Conservation (phyloP, 495 filamentous ascomycete species). For the Neurospora sp. region DNA sequence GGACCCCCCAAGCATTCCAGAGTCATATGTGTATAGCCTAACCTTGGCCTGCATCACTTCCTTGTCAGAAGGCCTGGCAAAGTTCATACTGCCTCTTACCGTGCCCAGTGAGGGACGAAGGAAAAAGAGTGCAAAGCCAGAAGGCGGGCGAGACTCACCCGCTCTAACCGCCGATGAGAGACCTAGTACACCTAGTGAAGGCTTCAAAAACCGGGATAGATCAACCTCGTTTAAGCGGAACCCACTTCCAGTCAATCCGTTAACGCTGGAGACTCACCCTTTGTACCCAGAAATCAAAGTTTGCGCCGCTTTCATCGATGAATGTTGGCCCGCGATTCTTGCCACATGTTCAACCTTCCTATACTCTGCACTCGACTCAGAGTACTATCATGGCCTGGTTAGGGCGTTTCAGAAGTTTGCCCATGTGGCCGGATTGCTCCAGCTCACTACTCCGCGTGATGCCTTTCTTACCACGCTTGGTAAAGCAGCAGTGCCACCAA, state of each 20-base stretch:
- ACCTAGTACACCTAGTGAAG: conserved; percentile 3
- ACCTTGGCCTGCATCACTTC: conserved; percentile 79
- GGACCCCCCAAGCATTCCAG: conserved; percentile 71
- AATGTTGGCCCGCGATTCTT: conserved; percentile 92
- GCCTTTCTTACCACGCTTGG: conserved; percentile 89
- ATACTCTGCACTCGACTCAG: conserved; percentile 83
- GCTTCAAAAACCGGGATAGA: conserved; percentile 23
- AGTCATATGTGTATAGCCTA: conserved; percentile 88
- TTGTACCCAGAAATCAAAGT: conserved; percentile 59
- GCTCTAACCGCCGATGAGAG: conserved; percentile 26
- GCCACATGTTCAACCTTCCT: conserved; percentile 92
- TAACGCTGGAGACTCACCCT: conserved; percentile 60
- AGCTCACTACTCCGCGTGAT: conserved; percentile 77
- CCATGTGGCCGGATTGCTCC: conserved; percentile 83
- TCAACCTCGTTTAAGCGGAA: conserved; percentile 44
- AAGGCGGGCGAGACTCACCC: conserved; percentile 35
- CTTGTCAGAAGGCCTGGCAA: conserved; percentile 84
- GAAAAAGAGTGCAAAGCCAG: conserved; percentile 38
- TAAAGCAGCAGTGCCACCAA: conserved; percentile 81
- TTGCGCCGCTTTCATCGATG: conserved; percentile 71
- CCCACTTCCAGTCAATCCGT: conserved; percentile 69
- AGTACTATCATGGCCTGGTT: conserved; percentile 89
- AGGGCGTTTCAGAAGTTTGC: conserved; percentile 91
- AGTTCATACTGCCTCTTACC: conserved; percentile 83
- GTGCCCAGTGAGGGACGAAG: conserved; percentile 52